A percentile compares a stretch with the other conserved stretches of the same genome.
Evolutionary conservation across 2,329 filamentous ascomycete genomes (phyloP).

Genomic region (Talaromyces sp.): DNA sequence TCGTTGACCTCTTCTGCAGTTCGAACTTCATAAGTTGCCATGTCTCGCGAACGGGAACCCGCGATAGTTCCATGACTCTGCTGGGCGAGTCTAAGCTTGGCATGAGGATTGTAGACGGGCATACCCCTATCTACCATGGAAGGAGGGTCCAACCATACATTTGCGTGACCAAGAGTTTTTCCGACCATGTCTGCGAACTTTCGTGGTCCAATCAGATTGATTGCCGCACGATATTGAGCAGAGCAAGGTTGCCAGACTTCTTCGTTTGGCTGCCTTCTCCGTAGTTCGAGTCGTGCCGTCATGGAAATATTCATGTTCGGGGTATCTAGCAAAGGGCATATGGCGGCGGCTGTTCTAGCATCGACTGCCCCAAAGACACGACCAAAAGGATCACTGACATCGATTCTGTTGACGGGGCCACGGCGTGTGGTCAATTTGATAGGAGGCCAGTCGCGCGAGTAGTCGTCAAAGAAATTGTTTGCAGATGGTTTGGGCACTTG

Average conservation of each 20-base stretch:
- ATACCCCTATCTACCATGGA: slow-evolving; percentile 64
- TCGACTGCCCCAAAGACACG: slow-evolving; percentile 75
- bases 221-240: slow-evolving; percentile 58
- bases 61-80: slow-evolving; percentile 29
- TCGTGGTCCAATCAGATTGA: slow-evolving; percentile 76
- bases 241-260: slow-evolving; percentile 61
- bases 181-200: slow-evolving; percentile 65
- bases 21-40: slow-evolving; percentile 47
- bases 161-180: slow-evolving; percentile 60
- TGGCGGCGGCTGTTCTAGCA: slow-evolving; percentile 58
- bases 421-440: slow-evolving; percentile 70
- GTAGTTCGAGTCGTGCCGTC: slow-evolving; percentile 65
- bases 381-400: slow-evolving; percentile 68
- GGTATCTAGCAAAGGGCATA: slow-evolving; percentile 71
- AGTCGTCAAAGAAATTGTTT: slow-evolving; percentile 55
- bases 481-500: slow-evolving; percentile 65
- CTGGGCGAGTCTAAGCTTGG: slow-evolving; percentile 45
- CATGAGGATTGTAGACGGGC: slow-evolving; percentile 74
- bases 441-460: slow-evolving; percentile 59
- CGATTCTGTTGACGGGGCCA: slow-evolving; percentile 59
- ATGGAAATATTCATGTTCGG: slow-evolving; percentile 62
- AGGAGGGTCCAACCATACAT: slow-evolving; percentile 65
- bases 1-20: slow-evolving; percentile 82
- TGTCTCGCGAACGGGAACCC: slow-evolving; percentile 25
- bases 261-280: slow-evolving; percentile 63